Conservation (phyloP, 495 filamentous ascomycete species). For the Xanthoparmelia taractica region DNA sequence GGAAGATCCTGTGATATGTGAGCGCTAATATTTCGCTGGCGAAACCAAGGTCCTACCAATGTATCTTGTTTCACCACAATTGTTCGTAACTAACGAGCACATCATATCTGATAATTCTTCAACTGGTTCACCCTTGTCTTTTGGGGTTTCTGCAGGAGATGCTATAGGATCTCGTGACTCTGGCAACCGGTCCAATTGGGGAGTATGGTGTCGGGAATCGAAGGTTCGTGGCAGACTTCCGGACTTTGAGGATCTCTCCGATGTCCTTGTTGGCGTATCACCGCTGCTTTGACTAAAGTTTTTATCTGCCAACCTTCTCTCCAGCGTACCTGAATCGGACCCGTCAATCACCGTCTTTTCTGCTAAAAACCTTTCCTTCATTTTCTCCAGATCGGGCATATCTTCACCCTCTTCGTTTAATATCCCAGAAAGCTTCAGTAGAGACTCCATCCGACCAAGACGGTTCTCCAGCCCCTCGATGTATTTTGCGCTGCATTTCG, state of each 20-base stretch:
- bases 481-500: slow-evolving; percentile 73
- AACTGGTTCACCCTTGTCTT: slow-evolving; percentile 60
- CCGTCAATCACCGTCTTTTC: slow-evolving; percentile 42
- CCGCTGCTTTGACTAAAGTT: slow-evolving; percentile 38
- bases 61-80: slow-evolving; percentile 90
- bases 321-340: slow-evolving; percentile 79
- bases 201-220: slow-evolving; percentile 40
- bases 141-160: slow-evolving; percentile 49
- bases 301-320: slow-evolving; percentile 61
- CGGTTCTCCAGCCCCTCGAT: slow-evolving; percentile 97
- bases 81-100: slow-evolving; percentile 97
- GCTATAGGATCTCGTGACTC: slow-evolving; percentile 53
- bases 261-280: slow-evolving; percentile 32
- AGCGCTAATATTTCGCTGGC: slow-evolving; percentile 16
- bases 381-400: slow-evolving; percentile 76
- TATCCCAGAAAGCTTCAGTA: slow-evolving; percentile 79
- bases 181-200: slow-evolving; percentile 45
- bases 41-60: slow-evolving; percentile 57
- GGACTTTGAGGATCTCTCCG: slow-evolving; percentile 28
- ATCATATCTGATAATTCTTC: slow-evolving; percentile 95
- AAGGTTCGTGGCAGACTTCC: slow-evolving; percentile 27
- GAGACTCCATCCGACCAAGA: slow-evolving; percentile 83
- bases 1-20: slow-evolving; percentile 62
- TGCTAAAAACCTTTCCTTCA: slow-evolving; percentile 56
- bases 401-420: slow-evolving; percentile 82